Evolutionary conservation across 1,284 basidiomycete genomes (phyloP).

Genomic region (Apiotrichum akiyoshidainum): DNA sequence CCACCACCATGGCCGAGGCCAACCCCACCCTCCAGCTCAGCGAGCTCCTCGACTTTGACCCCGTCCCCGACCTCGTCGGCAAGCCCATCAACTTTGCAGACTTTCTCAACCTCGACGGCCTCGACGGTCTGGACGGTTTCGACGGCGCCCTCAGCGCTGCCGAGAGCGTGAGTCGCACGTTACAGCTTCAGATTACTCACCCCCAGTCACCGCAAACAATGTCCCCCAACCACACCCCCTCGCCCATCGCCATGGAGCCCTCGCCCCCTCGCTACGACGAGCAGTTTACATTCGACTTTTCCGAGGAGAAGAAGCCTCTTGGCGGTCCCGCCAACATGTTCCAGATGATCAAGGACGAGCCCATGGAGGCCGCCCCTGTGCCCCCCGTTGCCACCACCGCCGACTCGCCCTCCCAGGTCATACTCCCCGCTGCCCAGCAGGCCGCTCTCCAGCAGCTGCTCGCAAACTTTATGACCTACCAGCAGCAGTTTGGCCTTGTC

Average conservation of each 20-base stretch:
- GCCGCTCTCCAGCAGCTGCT: constrained; percentile 40
- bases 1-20: constrained; percentile 16
- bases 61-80: constrained; percentile 36
- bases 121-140: constrained; percentile 4
- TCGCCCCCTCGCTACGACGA: constrained; percentile 26
- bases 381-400: not conserved
- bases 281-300: constrained; percentile 30
- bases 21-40: constrained; percentile 5
- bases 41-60: constrained; percentile 25
- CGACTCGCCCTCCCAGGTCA: constrained; percentile 3
- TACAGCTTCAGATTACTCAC: constrained; percentile 18
- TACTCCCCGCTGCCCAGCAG: constrained; percentile 42
- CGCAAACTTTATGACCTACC: constrained; percentile 38
- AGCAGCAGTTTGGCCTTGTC: constrained; percentile 31
- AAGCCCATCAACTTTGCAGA: constrained; percentile 42
- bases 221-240: constrained; percentile 45
- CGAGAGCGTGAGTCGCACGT: constrained; percentile 29
- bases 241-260: constrained; percentile 26
- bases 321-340: constrained; percentile 13
- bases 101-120: constrained; percentile 43
- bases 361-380: constrained; percentile 27
- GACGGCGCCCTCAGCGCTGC: constrained; percentile 18
- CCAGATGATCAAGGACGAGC: constrained; percentile 41
- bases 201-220: constrained; percentile 40
- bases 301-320: constrained; percentile 24